Percentiles rank a stretch among this genome's conserved stretches.
phyloP scores from a whole-genome alignment of 1,284 basidiomycete species.

The Agroathelia rolfsii region DNA sequence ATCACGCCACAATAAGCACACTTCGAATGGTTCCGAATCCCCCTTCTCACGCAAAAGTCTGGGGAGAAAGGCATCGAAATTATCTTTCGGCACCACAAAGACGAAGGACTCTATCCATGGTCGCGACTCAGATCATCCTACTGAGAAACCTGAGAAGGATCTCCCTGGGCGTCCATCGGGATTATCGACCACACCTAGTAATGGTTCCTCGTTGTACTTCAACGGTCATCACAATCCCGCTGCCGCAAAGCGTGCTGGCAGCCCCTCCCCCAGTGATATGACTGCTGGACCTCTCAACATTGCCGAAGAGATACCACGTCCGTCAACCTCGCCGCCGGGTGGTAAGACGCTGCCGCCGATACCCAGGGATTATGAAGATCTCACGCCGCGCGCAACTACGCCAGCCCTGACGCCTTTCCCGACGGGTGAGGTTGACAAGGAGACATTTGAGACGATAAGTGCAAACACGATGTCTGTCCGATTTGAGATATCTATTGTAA shows the following conservation, averaged over 20 bases:
- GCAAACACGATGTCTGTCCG: constrained; percentile 75
- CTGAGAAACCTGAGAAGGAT: constrained; percentile 32
- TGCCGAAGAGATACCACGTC: too few relatives aligned
- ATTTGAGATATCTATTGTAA: constrained; percentile 92
- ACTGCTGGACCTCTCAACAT: too few relatives aligned
- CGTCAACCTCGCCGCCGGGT: constrained; percentile 33
- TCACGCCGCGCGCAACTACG: constrained; percentile 22
- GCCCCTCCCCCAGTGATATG: too few relatives aligned
- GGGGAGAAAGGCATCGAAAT: constrained; percentile 64
- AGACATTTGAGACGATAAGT: constrained; percentile 64
- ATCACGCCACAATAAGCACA: constrained; percentile 36
- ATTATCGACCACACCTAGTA: constrained; percentile 51
- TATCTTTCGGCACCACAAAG: constrained; percentile 54
- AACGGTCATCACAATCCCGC: constrained; percentile 48
- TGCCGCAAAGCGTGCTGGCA: constrained; percentile 37
- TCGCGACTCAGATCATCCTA: constrained; percentile 4
- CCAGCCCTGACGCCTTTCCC: constrained; percentile 38
- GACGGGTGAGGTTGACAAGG: constrained; percentile 54
- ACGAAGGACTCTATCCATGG: constrained; percentile 26
- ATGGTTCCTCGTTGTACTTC: constrained; percentile 73
- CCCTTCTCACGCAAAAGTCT: constrained; percentile 44
- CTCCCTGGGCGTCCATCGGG: constrained; percentile 41
- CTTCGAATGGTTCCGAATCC: constrained; percentile 39
- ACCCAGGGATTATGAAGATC: constrained; percentile 48
- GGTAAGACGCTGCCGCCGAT: constrained; percentile 63